These are phyloP conservation scores for Picea sitchensis DNA, from an alignment of 75 land plant genomes.

Conservation along the genomic window DNA sequence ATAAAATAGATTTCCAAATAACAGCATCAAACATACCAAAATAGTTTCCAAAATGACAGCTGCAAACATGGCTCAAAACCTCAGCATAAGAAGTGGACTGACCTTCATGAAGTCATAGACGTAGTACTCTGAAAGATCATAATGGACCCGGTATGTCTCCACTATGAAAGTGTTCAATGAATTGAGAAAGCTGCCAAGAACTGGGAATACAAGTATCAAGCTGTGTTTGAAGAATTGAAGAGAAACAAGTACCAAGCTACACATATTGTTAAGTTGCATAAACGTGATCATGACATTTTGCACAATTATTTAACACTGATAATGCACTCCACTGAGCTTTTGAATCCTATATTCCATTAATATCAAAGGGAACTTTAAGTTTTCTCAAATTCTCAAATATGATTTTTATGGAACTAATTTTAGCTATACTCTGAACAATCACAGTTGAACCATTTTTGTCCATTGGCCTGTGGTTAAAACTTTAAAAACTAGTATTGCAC, in stretches of 20 bases:
- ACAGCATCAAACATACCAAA: background rate
- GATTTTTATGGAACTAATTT: background rate
- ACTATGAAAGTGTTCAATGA: constrained; percentile 33
- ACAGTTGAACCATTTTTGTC: background rate
- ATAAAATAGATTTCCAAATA: no score
- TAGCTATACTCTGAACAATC: background rate
- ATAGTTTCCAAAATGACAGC: background rate
- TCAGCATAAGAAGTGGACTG: constrained; percentile 7
- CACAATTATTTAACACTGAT: background rate
- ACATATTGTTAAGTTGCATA: background rate
- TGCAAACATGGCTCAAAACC: background rate
- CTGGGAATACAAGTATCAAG: constrained; percentile 19
- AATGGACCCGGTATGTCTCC: constrained; percentile 26
- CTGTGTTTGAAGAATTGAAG: background rate
- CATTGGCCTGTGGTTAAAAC: background rate
- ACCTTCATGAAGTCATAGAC: constrained; percentile 55
- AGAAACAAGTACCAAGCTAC: background rate
- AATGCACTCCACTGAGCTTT: background rate
- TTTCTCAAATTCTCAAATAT: background rate
- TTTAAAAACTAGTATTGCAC: background rate
- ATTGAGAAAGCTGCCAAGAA: constrained; percentile 42
- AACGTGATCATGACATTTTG: background rate
- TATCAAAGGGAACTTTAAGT: background rate
- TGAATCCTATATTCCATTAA: background rate
- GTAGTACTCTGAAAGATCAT: constrained; percentile 32